These are phyloP conservation scores for Myxozyma mucilagina DNA, from an alignment of 805 yeast species.

Conservation along the genomic window DNA sequence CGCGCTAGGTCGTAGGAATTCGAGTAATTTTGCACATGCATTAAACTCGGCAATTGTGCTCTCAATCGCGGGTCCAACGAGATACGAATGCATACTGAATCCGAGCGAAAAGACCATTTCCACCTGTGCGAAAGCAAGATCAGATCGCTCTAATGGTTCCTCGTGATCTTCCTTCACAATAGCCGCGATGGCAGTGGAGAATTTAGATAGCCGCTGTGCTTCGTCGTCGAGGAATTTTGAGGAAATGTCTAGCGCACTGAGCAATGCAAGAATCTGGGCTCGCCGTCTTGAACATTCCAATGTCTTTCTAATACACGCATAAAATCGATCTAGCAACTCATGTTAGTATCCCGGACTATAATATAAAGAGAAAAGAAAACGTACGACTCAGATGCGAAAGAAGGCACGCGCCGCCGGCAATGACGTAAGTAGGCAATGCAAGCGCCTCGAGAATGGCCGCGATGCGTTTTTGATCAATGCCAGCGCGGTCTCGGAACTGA, in stretches of 20 bases:
- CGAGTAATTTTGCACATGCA: neutral
- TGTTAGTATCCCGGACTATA: neutral
- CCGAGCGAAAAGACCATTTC: slow-evolving; percentile 10
- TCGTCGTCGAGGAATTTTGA: slow-evolving; percentile 12
- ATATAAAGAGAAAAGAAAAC: neutral
- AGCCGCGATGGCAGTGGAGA: neutral
- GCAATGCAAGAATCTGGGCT: neutral
- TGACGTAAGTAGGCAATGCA: neutral
- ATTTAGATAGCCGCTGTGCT: neutral
- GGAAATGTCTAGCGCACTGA: slow-evolving; percentile 7
- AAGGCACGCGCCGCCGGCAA: slow-evolving; percentile 13
- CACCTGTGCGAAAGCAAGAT: slow-evolving; percentile 4
- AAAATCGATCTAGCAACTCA: neutral
- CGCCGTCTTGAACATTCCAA: neutral
- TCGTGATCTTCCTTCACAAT: neutral
- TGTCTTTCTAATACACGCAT: neutral
- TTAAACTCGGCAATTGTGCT: slow-evolving; percentile 5
- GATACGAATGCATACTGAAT: neutral
- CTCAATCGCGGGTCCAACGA: neutral
- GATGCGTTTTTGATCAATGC: neutral
- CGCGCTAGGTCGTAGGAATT: neutral
- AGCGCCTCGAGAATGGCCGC: neutral
- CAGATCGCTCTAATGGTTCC: neutral
- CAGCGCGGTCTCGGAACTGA: neutral
- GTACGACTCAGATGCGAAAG: slow-evolving; percentile 5